Evolutionary conservation across 805 yeast species (phyloP), one percentile per base, ranked within the genome.

Genomic region (Candida lessepsii): DNA sequence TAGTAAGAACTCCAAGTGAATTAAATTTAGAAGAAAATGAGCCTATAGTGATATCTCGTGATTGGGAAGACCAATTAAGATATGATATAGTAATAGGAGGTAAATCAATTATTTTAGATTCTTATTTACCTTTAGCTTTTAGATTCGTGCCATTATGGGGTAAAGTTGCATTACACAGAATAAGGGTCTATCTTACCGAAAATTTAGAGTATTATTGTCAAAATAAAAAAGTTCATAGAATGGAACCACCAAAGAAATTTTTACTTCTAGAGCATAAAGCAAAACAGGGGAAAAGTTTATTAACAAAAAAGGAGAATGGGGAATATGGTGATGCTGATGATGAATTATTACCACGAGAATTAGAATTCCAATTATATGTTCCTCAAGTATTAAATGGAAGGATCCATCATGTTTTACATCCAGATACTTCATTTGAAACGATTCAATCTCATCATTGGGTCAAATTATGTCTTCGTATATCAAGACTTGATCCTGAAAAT

Each of bases 371-470:
- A 61, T 78, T 89, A n/a, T 84, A 74, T 48, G 83, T 93, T 16
- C 98, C 98, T 2, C 79, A 80, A 46, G 66, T 67, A 37, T 68
- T 87, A 42, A 75, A 75, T 38, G 76, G 75, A 17, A 74, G 75
- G 34, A 73, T 71, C 39, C 71, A 67, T 42, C 56, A 56, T 32
- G 42, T 49, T 20, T 61, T 84, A 20, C 96, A 88, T 53, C 96
- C 98, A 1, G 95, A 93, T 60, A 86, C 96, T 0, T 78, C 86
- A 2, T 83, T 75, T 50, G 78, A 75, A 17, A 81, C 80, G 51
- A 88, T 93, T 46, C 90, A 88, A 63, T 75, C 93, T 5, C 91
- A 86, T 53, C 99, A 93, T 63, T 93, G 99, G 97, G 81, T 93
- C 53, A 93, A 93, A 63, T 75, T 93, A 11, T 84, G 95, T 47